Conservation (phyloP, 306 rosid species). For the Vachellia pachyceras region DNA sequence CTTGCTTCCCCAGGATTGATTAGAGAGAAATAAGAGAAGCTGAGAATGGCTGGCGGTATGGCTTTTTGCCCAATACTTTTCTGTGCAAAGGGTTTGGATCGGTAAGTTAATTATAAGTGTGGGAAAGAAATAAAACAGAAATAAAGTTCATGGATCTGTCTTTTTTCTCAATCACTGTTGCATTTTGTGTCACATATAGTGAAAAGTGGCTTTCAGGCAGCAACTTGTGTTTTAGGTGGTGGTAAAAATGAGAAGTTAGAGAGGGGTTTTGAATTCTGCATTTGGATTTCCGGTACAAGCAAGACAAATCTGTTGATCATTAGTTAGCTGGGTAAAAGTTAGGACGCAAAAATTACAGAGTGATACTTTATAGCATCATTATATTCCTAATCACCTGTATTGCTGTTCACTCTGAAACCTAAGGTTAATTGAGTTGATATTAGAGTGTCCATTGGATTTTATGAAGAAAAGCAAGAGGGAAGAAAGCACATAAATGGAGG, state of each 20-base stretch:
- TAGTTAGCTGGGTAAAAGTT: slow-evolving; percentile 10
- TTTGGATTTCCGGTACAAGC: too few species aligned
- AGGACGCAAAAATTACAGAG: neutral
- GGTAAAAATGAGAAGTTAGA: too few species aligned
- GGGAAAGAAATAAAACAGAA: neutral
- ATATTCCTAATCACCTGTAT: slow-evolving; percentile 14
- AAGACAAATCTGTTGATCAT: too few species aligned
- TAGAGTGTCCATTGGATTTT: slow-evolving; percentile 11
- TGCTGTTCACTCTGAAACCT: neutral
- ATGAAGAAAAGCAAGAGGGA: slow-evolving; percentile 75
- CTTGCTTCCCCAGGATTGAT: slow-evolving; percentile 29
- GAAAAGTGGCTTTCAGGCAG: too few species aligned
- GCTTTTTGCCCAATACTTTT: slow-evolving; percentile 64
- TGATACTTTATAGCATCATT: slow-evolving; percentile 7
- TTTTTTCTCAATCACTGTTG: slow-evolving; percentile 8
- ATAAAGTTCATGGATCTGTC: neutral
- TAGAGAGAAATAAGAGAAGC: neutral
- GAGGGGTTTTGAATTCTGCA: too few species aligned
- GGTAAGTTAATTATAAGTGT: slow-evolving; percentile 52
- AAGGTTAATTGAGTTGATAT: slow-evolving; percentile 29
- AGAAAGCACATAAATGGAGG: slow-evolving; percentile 85
- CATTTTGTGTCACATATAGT: too few species aligned
- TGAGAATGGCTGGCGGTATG: slow-evolving; percentile 57
- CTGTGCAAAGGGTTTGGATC: slow-evolving; percentile 68
- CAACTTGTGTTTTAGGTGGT: too few species aligned